phyloP scores from a whole-genome alignment of 208 protist genomes.

The Spongospora subterranea region DNA sequence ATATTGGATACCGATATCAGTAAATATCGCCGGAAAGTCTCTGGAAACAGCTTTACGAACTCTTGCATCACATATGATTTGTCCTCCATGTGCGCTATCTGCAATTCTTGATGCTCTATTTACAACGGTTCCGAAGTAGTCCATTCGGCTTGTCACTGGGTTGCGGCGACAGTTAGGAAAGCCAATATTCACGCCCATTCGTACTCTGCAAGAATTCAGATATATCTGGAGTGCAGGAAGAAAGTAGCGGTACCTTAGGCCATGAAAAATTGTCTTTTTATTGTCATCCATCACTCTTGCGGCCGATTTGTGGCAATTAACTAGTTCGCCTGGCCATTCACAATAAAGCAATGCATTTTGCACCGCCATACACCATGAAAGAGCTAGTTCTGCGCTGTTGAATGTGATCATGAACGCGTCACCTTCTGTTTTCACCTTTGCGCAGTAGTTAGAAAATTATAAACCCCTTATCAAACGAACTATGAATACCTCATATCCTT shows the following conservation, averaged over 20 bases:
- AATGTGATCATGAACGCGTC: constrained; percentile 65
- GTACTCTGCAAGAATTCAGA: neutral
- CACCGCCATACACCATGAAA: constrained; percentile 65
- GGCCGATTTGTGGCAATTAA: constrained; percentile 7
- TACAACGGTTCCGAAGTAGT: constrained; percentile 66
- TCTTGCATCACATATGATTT: constrained; percentile 57
- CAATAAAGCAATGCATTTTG: constrained; percentile 62
- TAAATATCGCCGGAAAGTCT: neutral
- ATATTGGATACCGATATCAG: neutral
- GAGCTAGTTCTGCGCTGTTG: constrained; percentile 13
- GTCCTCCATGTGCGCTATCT: constrained; percentile 61
- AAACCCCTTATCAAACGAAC: neutral
- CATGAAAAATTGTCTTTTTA: neutral
- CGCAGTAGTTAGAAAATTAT: neutral
- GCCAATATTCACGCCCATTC: constrained; percentile 56
- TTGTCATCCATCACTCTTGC: neutral
- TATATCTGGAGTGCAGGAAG: neutral
- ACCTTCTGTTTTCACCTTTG: constrained; percentile 62
- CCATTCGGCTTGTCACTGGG: constrained; percentile 57
- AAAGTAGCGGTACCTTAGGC: neutral
- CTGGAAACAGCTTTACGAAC: neutral
- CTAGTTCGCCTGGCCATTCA: constrained; percentile 20
- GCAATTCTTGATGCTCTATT: constrained; percentile 66
- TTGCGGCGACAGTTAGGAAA: constrained; percentile 16
- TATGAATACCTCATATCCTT: constrained; percentile 57